phyloP scores from a whole-genome alignment of 345 rosid genomes.

The Dipteronia sinensis region DNA sequence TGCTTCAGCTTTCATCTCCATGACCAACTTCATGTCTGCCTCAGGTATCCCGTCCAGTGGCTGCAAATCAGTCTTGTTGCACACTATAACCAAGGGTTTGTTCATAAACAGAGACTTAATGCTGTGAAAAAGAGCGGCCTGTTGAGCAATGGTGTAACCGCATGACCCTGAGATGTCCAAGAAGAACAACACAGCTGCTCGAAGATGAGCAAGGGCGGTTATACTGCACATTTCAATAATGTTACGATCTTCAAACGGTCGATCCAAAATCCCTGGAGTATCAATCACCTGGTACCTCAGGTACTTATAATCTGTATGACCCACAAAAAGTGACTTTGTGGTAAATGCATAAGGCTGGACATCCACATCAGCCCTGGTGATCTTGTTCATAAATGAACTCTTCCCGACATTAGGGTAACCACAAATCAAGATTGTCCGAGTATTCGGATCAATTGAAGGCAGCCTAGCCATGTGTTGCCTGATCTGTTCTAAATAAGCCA shows the following conservation, averaged over 20 bases:
- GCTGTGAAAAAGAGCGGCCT: constrained; percentile 91
- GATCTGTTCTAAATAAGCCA: constrained; percentile 79
- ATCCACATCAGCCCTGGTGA: constrained; percentile 91
- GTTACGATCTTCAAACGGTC: constrained; percentile 93
- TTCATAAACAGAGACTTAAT: constrained; percentile 90
- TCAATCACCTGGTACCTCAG: constrained; percentile 94
- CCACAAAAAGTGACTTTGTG: constrained; percentile 90
- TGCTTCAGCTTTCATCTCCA: constrained; percentile 86
- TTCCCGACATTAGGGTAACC: constrained; percentile 97
- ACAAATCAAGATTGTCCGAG: constrained; percentile 74
- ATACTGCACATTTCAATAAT: constrained; percentile 97
- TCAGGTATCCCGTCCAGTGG: constrained; percentile 72
- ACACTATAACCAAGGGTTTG: constrained; percentile 87
- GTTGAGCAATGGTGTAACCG: constrained; percentile 93
- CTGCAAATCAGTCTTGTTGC: constrained; percentile 97
- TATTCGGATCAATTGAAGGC: constrained; percentile 79
- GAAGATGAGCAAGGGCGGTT: constrained; percentile 86
- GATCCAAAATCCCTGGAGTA: constrained; percentile 91
- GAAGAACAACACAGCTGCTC: constrained; percentile 86
- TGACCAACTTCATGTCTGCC: constrained; percentile 70
- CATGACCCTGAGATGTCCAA: constrained; percentile 89
- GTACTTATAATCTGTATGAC: constrained; percentile 91
- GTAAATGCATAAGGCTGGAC: constrained; percentile 93
- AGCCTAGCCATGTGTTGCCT: constrained; percentile 94
- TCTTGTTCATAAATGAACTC: constrained; percentile 89